phyloP scores from a whole-genome alignment of 495 filamentous ascomycete genomes.

The Penicillium samsonianum region DNA sequence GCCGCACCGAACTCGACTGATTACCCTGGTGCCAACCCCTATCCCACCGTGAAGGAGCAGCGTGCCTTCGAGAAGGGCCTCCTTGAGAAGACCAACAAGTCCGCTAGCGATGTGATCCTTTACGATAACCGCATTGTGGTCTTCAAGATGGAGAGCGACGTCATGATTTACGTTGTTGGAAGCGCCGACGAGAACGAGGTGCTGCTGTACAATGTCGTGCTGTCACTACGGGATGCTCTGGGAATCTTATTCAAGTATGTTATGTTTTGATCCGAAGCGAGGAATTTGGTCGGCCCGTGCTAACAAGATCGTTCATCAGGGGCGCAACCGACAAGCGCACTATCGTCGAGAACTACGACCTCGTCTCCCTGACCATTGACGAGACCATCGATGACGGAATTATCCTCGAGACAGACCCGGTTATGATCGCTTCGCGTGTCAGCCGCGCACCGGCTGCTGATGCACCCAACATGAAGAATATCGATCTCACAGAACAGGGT shows the following conservation, averaged over 20 bases:
- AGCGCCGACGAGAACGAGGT: conserved; percentile 95
- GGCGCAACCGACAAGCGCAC: conserved; percentile 96
- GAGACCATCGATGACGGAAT: conserved; percentile 97
- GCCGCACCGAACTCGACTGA: conserved; percentile 51
- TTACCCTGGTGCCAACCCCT: conserved; percentile 72
- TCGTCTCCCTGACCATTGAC: conserved; percentile 87
- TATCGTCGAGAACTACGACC: conserved; percentile 96
- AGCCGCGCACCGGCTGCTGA: conserved; percentile 91
- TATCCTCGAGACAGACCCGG: conserved; percentile 93
- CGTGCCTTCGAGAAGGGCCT: conserved; percentile 95
- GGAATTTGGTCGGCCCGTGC: not conserved
- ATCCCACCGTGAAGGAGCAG: conserved; percentile 87
- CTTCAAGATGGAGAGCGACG: conserved; percentile 96
- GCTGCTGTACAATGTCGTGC: conserved; percentile 86
- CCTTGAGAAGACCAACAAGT: conserved; percentile 94
- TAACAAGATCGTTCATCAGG: conserved; percentile 42
- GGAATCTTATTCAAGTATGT: conserved; percentile 89
- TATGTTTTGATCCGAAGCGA: conserved; percentile 40
- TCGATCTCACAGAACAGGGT: conserved; percentile 95
- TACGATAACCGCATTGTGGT: conserved; percentile 95
- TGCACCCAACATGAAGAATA: conserved; percentile 80
- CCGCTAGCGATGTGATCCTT: conserved; percentile 89
- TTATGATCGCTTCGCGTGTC: conserved; percentile 85
- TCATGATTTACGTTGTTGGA: conserved; percentile 95
- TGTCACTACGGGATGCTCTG: conserved; percentile 85